Conservation (phyloP, 129 eudicot species). For the Heracleum sosnowskyi region DNA sequence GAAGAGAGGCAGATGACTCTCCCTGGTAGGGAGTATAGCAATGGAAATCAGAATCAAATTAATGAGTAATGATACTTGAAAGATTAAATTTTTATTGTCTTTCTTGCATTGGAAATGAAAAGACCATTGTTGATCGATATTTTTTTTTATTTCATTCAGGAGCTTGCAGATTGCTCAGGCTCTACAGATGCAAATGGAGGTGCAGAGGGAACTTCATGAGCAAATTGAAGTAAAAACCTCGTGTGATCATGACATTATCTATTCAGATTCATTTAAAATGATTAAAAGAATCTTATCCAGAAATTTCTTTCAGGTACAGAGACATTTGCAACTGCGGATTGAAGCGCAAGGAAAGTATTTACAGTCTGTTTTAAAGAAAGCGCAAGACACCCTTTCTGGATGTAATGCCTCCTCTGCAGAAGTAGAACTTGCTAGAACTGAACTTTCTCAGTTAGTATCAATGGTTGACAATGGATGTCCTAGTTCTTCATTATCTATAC, state of each 20-base stretch:
- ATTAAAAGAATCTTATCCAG: slow-evolving; percentile 1
- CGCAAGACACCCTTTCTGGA: slow-evolving; percentile 81
- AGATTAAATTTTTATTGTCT: neutral
- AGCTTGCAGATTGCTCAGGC: slow-evolving; percentile 66
- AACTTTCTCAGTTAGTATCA: slow-evolving; percentile 68
- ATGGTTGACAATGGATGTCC: slow-evolving; percentile 67
- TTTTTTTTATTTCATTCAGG: slow-evolving; percentile 30
- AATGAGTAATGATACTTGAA: slow-evolving; percentile 42
- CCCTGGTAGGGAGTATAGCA: slow-evolving; percentile 36
- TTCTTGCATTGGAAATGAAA: neutral
- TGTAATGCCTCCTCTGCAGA: slow-evolving; percentile 52
- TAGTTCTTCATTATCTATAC: slow-evolving; percentile 50
- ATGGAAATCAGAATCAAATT: slow-evolving; percentile 39
- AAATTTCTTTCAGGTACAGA: slow-evolving; percentile 55
- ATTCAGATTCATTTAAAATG: neutral
- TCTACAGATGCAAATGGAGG: slow-evolving; percentile 85
- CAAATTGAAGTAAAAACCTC: slow-evolving; percentile 67
- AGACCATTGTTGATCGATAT: slow-evolving; percentile 11
- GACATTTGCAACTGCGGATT: slow-evolving; percentile 82
- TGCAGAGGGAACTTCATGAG: slow-evolving; percentile 86
- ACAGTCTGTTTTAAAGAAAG: slow-evolving; percentile 76
- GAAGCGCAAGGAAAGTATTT: slow-evolving; percentile 95
- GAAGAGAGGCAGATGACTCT: slow-evolving; percentile 38
- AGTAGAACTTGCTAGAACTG: slow-evolving; percentile 68
- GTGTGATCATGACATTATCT: neutral